These are phyloP conservation scores for Salicornia ramosissima DNA, from an alignment of 148 eudicot genomes.

Conservation along the genomic window DNA sequence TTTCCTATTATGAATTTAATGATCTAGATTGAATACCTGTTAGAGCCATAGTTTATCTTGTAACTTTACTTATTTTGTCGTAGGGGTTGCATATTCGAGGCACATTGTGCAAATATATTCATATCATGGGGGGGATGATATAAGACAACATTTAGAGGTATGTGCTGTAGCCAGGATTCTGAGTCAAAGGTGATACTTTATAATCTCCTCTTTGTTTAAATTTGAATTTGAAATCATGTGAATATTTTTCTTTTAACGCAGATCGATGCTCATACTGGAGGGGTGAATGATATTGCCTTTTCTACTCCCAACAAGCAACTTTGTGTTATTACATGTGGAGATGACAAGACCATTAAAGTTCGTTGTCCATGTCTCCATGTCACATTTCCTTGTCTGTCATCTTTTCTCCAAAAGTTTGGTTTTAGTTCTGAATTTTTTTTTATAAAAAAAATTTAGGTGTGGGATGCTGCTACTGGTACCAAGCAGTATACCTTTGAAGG, in stretches of 20 bases:
- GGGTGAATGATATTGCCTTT: constrained; percentile 90
- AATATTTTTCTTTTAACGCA: constrained; percentile 22
- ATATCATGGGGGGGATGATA: constrained; percentile 54
- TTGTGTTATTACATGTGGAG: constrained; percentile 86
- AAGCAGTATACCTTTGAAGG: constrained; percentile 80
- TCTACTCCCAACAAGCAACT: constrained; percentile 74
- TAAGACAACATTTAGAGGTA: constrained; percentile 80
- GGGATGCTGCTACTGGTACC: constrained; percentile 73
- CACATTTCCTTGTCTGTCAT: not conserved
- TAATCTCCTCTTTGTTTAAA: not conserved
- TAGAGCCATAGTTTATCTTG: no score
- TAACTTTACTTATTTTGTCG: not conserved
- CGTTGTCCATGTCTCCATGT: constrained; percentile 3
- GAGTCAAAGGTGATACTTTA: not conserved
- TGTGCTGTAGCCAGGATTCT: not conserved
- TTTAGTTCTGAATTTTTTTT: not conserved
- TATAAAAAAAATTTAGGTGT: constrained; percentile 41
- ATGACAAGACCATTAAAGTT: constrained; percentile 85
- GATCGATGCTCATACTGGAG: constrained; percentile 93
- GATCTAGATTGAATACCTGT: not conserved
- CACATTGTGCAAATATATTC: constrained; percentile 78
- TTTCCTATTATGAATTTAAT: not conserved
- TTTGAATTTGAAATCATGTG: not conserved
- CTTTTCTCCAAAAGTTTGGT: not conserved
- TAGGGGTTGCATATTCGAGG: constrained; percentile 90